Base-by-base conservation (phyloP, 2,329 filamentous ascomycete species). In the Monosporascus sp. region DNA sequence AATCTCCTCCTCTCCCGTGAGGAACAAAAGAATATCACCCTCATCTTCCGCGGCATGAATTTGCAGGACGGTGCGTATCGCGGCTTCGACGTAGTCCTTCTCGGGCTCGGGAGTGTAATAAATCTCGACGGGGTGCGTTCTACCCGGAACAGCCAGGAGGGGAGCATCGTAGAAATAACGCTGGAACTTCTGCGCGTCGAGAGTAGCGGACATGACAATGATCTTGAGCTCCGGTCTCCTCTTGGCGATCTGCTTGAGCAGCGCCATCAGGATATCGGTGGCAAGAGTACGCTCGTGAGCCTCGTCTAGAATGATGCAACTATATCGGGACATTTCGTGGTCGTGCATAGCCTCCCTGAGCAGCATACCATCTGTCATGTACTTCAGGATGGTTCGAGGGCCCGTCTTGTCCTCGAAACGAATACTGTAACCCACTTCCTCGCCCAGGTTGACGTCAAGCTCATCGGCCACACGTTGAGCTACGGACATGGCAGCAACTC, bases 341-440 rank as follows among this genome's bases (percentile, higher is more conserved):
- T 99, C 94, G 72, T 97, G 87, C 86, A 99, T 96, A 53, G 94
- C 92, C 74, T 99, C 94, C 66, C 94, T 81, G 66, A 97, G 80
- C 65, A 99, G 85, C 88, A 99, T 97, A 83, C 95, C 95, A 68
- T 99, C 94, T 45, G 95, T 99, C 94, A 99, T 99, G 78, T 99
- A 99, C 78, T 99, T 99, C 69, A 99, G 83, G 56, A 95, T 84
- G 1, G 94, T 99, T 72, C 89, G 91, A 54, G 85, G 84, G 49
- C 88, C 83, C 1, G 94, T 97, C 76, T 86, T 89, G 71, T 99
- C 94, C 73, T 99, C 95, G 72, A 99, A 99, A 78, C 94, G 91
- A 70, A 99, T 97, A 71, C 90, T 97, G 77, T 97, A 99, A 72
- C 94, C 94, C 52, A 99, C 92, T 74, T 97, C 93, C 61, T 97